phyloP scores from a whole-genome alignment of 2,329 filamentous ascomycete genomes.

The Mariannaea sp. region DNA sequence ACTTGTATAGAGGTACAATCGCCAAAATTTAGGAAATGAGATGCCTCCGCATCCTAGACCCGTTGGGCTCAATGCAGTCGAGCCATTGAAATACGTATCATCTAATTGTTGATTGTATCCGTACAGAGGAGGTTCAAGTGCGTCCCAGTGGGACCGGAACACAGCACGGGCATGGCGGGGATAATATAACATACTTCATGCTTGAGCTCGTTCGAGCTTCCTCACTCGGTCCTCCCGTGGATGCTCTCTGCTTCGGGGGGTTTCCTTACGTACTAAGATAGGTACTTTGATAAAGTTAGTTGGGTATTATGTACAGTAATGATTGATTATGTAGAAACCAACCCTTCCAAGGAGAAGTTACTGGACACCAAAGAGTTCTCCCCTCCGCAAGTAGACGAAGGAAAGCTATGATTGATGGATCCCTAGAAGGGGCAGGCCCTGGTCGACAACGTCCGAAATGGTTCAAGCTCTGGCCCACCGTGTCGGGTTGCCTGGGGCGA shows the following conservation, averaged over 20 bases:
- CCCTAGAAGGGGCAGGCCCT: not conserved
- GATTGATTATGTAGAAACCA: too few species aligned
- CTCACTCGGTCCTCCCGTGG: too few species aligned
- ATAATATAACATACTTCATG: not conserved
- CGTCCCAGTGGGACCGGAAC: not conserved
- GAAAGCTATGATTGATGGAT: constrained; percentile 3
- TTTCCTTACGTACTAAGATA: too few species aligned
- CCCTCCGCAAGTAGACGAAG: too few species aligned
- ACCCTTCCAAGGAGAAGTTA: too few species aligned
- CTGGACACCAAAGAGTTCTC: too few species aligned
- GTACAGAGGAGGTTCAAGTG: too few species aligned
- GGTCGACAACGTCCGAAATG: constrained; percentile 2
- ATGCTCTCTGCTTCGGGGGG: too few species aligned
- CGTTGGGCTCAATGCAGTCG: constrained; percentile 15
- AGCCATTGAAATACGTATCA: constrained; percentile 12
- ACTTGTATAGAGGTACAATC: too few species aligned
- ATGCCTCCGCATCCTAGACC: constrained; percentile 10
- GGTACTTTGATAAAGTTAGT: too few species aligned
- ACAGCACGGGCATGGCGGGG: too few species aligned
- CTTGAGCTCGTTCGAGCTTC: not conserved
- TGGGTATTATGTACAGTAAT: too few species aligned
- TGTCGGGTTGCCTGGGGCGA: constrained; percentile 16
- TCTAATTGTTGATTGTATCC: constrained; percentile 3
- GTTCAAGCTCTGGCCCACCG: constrained; percentile 12
- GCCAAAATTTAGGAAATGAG: constrained; percentile 17